phyloP scores from a whole-genome alignment of 768 basidiomycete species.

The Psilocybe cyanescens region DNA sequence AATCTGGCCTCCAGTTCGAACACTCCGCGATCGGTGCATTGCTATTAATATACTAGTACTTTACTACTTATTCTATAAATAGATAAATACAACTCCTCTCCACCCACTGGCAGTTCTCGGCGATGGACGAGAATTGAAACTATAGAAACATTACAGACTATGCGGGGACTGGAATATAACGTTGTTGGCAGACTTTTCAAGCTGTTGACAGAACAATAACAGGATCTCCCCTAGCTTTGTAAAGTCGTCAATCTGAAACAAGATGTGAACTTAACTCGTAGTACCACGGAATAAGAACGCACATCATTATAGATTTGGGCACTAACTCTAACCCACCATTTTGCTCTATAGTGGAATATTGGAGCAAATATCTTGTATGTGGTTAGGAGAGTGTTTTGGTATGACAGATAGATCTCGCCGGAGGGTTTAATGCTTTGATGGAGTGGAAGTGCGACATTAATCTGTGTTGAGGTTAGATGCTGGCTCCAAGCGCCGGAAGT shows the following conservation, averaged over 20 bases:
- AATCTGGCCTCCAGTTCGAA: too few species aligned
- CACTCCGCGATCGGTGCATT: too few species aligned
- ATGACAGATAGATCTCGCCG: constrained; percentile 22
- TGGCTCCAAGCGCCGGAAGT: neutral
- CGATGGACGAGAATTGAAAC: too few species aligned
- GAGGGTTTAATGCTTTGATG: constrained; percentile 23
- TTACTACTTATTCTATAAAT: too few species aligned
- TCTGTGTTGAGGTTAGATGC: constrained; percentile 20
- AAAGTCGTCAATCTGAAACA: neutral
- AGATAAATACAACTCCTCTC: too few species aligned
- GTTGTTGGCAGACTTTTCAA: neutral
- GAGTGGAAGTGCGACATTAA: constrained; percentile 40
- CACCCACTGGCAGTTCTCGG: too few species aligned
- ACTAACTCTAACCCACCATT: constrained; percentile 45
- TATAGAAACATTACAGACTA: too few species aligned
- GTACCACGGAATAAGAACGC: neutral
- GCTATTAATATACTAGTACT: too few species aligned
- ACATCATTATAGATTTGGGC: constrained; percentile 41
- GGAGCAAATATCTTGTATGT: constrained; percentile 35
- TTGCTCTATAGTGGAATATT: constrained; percentile 37
- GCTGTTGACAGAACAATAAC: neutral
- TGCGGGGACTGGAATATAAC: too few species aligned
- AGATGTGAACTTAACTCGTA: neutral
- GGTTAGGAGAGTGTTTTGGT: constrained; percentile 31
- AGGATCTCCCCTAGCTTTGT: neutral